Base-by-base conservation (phyloP, 352 stramenopile species). In the Globisporangium viniferum region DNA sequence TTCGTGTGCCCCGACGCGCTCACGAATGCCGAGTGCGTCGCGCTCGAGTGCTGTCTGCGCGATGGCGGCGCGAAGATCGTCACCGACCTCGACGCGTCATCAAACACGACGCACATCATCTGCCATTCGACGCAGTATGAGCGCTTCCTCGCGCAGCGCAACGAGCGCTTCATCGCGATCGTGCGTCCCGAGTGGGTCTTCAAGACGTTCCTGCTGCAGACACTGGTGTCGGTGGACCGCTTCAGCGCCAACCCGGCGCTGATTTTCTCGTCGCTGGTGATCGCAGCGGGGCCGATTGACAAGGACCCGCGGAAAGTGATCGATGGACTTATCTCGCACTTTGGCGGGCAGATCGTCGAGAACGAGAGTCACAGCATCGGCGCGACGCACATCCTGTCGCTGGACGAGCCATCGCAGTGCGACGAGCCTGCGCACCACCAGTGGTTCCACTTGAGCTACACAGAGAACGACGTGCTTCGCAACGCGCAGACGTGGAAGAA, bases 141-240 rank as follows among this genome's bases (percentile, higher is more conserved):
- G 24, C 73, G 58, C 36, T 90, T 92, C 64, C 60, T 79, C 2
- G 33, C 66, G 51, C 71, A 75, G 24, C 86, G 81, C 27, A 84
- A 91, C 55, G 75, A 86, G 62, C 81, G 80, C 39, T 94, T 92
- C 66, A 80, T 91, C 64, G 81, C 79, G 56, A 74, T 94, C 22
- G 84, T 94, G 59, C 85, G 86, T 0, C 84, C 86, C 24, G 83
- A 90, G 67, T 96, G 88, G 88, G 85, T 93, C 54, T 91, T 91
- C 63, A 84, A 87, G 27, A 77, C 74, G 15, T 92, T 94, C 36
- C 22, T 91, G 35, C 70, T 91, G 64, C 86, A 93, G 70, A 68
- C 70, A 8, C 61, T 89, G 35, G 60, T 94, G 9, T 84, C 86
- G 0, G 79, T 81, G 46, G 84, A 93, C 67, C 79, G 74, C 39